A percentile compares a stretch with the other conserved stretches of the same genome.
Evolutionary conservation across 169 alveolate species (phyloP).

Genomic region (Eimeria falciformis): DNA sequence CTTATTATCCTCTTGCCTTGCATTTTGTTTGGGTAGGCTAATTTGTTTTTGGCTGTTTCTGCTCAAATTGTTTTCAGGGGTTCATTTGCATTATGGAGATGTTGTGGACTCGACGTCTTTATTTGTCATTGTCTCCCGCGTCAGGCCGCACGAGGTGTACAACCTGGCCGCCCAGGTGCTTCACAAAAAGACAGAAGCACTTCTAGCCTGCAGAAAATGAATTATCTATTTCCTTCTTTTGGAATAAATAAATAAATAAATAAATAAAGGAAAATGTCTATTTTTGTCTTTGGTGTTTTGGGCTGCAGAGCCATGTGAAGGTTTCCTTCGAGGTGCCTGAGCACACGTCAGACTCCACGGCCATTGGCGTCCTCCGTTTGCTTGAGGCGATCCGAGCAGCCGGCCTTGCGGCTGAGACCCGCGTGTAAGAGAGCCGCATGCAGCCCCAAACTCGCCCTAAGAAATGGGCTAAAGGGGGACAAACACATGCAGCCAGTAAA

Average conservation of each 20-base stretch:
- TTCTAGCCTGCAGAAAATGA: neutral
- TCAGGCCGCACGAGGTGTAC: conserved; percentile 85
- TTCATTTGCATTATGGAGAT: conserved; percentile 89
- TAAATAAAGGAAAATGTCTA: neutral
- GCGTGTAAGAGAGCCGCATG: conserved; percentile 67
- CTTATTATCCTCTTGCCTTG: too few relatives aligned
- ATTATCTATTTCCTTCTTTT: too few relatives aligned
- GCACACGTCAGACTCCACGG: conserved; percentile 87
- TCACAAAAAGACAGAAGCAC: too few relatives aligned
- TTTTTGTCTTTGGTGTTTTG: neutral
- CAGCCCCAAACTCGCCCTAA: neutral
- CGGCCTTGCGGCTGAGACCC: conserved; percentile 58
- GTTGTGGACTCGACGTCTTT: conserved; percentile 84
- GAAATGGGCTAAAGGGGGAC: too few relatives aligned
- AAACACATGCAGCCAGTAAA: neutral
- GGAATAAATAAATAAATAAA: too few relatives aligned
- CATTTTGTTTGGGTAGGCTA: neutral
- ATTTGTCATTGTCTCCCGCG: conserved; percentile 74
- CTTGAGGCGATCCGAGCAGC: conserved; percentile 84
- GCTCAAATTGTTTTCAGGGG: conserved; percentile 50
- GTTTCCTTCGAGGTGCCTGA: conserved; percentile 90
- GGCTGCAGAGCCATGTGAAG: conserved; percentile 84
- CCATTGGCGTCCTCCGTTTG: conserved; percentile 84
- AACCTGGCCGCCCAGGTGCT: conserved; percentile 87
- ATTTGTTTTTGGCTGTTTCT: neutral